Evolutionary conservation across 257 asterid species (phyloP).

Genomic region (Echites panduratus): DNA sequence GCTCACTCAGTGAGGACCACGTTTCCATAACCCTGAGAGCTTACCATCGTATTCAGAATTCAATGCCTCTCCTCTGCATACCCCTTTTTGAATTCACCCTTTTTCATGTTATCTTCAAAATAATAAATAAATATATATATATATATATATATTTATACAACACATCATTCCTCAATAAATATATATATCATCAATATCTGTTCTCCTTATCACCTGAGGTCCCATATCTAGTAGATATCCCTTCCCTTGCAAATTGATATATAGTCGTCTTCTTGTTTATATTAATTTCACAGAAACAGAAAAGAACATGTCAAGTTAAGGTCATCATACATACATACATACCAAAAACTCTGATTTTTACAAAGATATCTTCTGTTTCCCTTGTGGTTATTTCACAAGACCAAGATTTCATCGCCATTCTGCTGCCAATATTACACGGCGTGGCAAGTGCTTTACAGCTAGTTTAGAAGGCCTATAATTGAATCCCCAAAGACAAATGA

Average conservation of each 20-base stretch:
- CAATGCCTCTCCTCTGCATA: slow-evolving; percentile 10
- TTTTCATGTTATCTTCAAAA: neutral
- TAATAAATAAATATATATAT: too few relatives aligned
- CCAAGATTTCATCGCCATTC: neutral
- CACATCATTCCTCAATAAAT: neutral
- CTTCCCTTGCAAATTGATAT: neutral
- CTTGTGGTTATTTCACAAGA: neutral
- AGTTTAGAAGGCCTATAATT: neutral
- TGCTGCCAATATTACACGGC: neutral
- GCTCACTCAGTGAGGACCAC: slow-evolving; percentile 7
- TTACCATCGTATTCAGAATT: slow-evolving; percentile 5
- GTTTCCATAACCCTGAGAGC: neutral
- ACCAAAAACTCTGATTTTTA: too few relatives aligned
- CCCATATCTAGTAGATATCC: neutral
- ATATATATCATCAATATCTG: neutral
- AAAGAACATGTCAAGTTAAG: neutral
- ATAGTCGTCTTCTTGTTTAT: neutral
- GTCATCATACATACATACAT: too few relatives aligned
- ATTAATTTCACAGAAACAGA: too few relatives aligned
- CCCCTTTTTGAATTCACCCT: neutral
- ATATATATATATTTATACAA: too few relatives aligned
- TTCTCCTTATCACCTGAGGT: neutral
- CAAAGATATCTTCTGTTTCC: too few relatives aligned
- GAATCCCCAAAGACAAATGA: neutral
- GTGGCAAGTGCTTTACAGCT: neutral